Evolutionary conservation across 306 rosid species (phyloP).

Genomic region (Medicago ruthenica): DNA sequence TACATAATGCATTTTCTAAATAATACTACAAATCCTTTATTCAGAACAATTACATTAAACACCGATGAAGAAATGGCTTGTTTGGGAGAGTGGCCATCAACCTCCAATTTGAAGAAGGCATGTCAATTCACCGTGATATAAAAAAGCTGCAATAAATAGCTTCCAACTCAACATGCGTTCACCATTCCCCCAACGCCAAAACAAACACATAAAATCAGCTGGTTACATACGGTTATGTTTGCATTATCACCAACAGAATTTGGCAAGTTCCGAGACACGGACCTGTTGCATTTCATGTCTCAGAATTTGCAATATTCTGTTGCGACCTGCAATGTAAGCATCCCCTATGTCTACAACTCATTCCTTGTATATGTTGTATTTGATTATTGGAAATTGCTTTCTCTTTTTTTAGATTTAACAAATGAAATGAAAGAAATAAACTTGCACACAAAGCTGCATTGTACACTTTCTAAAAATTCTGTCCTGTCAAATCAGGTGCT

Average conservation of each 20-base stretch:
- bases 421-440: conserved; percentile 18
- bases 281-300: neutral
- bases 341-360: conserved; percentile 12
- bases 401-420: conserved; percentile 25
- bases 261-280: neutral
- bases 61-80: neutral
- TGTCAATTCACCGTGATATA: neutral
- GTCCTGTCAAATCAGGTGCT: conserved; percentile 22
- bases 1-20: conserved; percentile 16
- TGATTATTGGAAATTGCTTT: neutral
- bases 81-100: too few species aligned
- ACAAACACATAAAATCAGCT: neutral
- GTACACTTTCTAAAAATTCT: conserved; percentile 7
- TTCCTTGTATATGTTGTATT: neutral
- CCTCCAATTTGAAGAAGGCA: neutral
- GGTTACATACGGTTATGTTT: neutral
- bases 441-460: conserved; percentile 2
- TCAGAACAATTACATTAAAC: neutral
- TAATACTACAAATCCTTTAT: neutral
- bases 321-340: neutral
- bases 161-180: neutral
- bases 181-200: neutral
- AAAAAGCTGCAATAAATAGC: neutral
- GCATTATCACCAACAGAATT: neutral
- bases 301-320: neutral